Evolutionary conservation across 1,139 yeast species (phyloP).

Genomic region (Candida smagusa): DNA sequence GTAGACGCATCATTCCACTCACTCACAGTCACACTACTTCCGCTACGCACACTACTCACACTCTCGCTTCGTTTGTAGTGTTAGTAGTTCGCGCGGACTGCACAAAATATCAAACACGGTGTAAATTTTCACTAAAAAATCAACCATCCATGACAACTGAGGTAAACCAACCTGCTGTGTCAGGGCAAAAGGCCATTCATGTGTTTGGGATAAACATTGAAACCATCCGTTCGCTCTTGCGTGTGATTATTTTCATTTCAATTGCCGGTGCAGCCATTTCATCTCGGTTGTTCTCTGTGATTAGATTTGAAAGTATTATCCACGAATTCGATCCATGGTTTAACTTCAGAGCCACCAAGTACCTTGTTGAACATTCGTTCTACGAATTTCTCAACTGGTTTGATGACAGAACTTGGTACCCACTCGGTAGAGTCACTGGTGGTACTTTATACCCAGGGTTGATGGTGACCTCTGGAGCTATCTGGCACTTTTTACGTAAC

Average conservation of each 20-base stretch:
- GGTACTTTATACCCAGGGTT: constrained; percentile 98
- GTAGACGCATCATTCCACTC: no score
- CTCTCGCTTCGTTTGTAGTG: no score
- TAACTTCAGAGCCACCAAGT: constrained; percentile 91
- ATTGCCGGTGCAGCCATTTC: constrained; percentile 90
- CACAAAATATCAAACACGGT: no score
- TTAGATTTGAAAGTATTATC: constrained; percentile 90
- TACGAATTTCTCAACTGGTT: constrained; percentile 97
- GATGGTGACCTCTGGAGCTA: constrained; percentile 93
- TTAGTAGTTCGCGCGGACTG: no score
- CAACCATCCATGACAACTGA: no score
- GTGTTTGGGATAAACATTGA: constrained; percentile 33
- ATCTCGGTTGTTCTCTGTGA: constrained; percentile 76
- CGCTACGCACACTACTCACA: no score
- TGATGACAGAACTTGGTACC: constrained; percentile 99
- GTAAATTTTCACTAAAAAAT: no score
- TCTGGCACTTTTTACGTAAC: constrained; percentile 70
- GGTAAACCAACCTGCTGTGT: no score
- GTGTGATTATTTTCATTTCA: constrained; percentile 61
- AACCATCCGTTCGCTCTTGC: constrained; percentile 50
- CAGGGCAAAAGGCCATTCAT: no score
- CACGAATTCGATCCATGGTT: constrained; percentile 99
- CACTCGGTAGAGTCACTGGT: constrained; percentile 97
- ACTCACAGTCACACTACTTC: no score
- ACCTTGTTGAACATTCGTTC: constrained; percentile 77